Evolutionary conservation across 108 stramenopile genomes (phyloP), one percentile per base, ranked within the genome.

Genomic region (Pseudonitzschia multiseries): DNA sequence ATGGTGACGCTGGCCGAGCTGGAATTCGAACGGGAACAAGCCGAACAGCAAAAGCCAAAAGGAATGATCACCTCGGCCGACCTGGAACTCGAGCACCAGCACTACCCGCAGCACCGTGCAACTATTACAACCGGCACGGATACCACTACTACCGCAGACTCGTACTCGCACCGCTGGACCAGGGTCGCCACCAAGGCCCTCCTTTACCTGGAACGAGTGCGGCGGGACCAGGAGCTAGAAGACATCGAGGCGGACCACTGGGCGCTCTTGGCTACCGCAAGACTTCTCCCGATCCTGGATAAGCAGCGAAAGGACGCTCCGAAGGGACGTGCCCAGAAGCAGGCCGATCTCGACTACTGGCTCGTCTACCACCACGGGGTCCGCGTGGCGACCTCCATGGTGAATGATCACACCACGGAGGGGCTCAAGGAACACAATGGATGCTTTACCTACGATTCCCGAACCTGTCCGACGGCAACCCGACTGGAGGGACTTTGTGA

Each of bases 191-290:
- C 68, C 0, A 69, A 65, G 20, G 56, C 79, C 9, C 51, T 80
- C 10, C 32, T 71, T 14, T 80, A 80, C 44, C 46, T 80, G 28
- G 73, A 80, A 65, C 24, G 40, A 9, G 18, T 71, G 1, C 68
- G 79, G 29, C 57, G 74, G 8, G 52, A 44, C 27, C 36, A 51
- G 17, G 36, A 53, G 5, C 44, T 79, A 17, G 17, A 65, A 36
- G 66, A 79, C 46, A 73, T 79, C 28, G 78, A 79, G 52, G 67
- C 78, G 8, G 78, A 79, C 53, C 78, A 79, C 42, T 79, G 78
- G 78, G 72, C 78, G 15, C 56, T 79, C 18, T n/a, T 79, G 22
- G 72, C 78, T 9, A 73, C 78, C 3, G 26, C 70, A 10, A 21
- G 52, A 28, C 46, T 79, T 13, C 48, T 79, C 13, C 72, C 73